phyloP scores from a whole-genome alignment of 225 moss, liverwort and hornwort species.

The Ulota crispa region DNA sequence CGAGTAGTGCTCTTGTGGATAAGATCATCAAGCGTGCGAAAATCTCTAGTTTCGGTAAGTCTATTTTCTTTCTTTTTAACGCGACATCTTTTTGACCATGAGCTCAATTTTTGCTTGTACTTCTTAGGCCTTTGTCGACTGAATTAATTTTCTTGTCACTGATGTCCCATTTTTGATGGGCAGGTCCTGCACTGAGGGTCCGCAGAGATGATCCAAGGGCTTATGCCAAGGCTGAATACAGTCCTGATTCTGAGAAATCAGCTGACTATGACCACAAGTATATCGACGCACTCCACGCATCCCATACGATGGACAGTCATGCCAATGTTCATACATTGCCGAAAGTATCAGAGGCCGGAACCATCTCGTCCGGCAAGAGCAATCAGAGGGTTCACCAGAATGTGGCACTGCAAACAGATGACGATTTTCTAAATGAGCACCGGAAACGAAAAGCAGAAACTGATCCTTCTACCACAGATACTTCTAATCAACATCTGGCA shows the following conservation, averaged over 20 bases:
- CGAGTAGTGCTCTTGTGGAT: conserved; percentile 16
- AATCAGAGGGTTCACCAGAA: conserved; percentile 24
- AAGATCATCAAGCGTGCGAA: conserved; percentile 44
- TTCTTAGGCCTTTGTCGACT: background rate
- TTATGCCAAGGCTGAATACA: conserved; percentile 14
- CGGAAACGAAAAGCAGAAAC: conserved; percentile 59
- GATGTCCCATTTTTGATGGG: conserved; percentile 2
- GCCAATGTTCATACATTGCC: conserved; percentile 6
- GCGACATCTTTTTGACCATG: background rate
- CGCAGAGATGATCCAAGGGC: conserved; percentile 46
- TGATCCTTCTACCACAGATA: conserved; percentile 53
- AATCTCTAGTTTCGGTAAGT: conserved; percentile 37
- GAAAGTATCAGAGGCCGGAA: conserved; percentile 17
- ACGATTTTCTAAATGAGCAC: conserved; percentile 21
- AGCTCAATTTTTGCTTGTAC: background rate
- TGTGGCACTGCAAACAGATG: conserved; percentile 11
- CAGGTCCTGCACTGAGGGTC: conserved; percentile 58
- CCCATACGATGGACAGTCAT: conserved; percentile 23
- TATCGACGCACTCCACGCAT: conserved; percentile 27
- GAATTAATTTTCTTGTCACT: conserved; percentile 6
- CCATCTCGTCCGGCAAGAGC: conserved; percentile 11
- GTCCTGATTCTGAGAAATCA: conserved; percentile 51
- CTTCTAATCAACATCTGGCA: conserved; percentile 33
- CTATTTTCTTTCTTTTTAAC: background rate
- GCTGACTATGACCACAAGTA: conserved; percentile 32